Evolutionary conservation across 495 filamentous ascomycete species (phyloP), one percentile per base, ranked within the genome.

Genomic region (Lindgomyces ingoldianus): DNA sequence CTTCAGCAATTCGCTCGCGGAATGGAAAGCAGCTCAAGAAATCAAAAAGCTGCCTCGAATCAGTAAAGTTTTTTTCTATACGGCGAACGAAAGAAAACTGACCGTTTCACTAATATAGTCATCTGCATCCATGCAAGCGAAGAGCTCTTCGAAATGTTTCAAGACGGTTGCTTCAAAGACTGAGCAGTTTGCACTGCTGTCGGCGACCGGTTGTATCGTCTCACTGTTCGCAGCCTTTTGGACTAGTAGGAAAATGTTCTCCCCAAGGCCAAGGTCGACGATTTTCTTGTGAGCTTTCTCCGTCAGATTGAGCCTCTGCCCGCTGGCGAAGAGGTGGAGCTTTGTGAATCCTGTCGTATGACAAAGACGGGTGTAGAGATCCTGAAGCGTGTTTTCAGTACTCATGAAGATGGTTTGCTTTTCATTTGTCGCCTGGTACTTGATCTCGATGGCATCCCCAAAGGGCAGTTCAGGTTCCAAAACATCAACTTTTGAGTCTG

Each of bases 131-230:
- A 98, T 81, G 67, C 93, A 86, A 18, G 85, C 83, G 79, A 93
- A 96, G 9, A 98, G 76, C 57, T 93, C 86, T 56, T 91, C 84
- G 72, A 96, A 96, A 74, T 96, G 90, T 58, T 87, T 84, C 57
- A 96, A 75, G 21, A 98, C 44, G 19, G 70, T 64, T 21, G 65
- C 24, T 49, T 75, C 73, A 36, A 73, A 66, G 18, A 55, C 58
- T 24, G 71, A 72, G 8, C 64, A 49, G 14, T 27, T 53, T 1
- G n/a, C 47, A 47, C 39, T 48, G 21, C 8, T 22, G 10, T 55
- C 36, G 29, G 24, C 16, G 10, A 51, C 26, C 10, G 52, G 63
- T 49, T 60, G 58, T 12, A 25, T 29, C 0, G 39, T 53, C 26
- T 67, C 63, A 19, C 57, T 60, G 0, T 55, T 60, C 24, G 60